phyloP scores from a whole-genome alignment of 768 basidiomycete species.

The Tylopilus felleus region DNA sequence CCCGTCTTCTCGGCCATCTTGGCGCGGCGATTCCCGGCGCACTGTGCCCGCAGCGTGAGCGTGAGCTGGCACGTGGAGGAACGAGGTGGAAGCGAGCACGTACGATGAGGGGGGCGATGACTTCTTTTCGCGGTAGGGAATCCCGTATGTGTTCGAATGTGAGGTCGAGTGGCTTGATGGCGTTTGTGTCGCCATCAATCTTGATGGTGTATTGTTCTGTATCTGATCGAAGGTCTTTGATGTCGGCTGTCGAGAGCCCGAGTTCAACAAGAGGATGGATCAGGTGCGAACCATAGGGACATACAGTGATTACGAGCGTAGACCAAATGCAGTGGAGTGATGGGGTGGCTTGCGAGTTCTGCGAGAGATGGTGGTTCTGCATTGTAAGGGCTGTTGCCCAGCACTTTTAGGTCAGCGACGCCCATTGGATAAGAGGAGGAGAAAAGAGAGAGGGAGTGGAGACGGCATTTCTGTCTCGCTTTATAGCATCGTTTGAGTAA shows the following conservation, averaged over 20 bases:
- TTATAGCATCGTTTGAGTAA: not conserved
- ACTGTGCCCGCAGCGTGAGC: constrained; percentile 29
- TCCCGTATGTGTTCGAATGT: constrained; percentile 17
- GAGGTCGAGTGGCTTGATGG: constrained; percentile 15
- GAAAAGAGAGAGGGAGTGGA: too few species aligned
- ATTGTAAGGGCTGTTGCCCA: constrained; percentile 53
- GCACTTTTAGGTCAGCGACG: constrained; percentile 13
- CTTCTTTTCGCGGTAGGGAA: constrained; percentile 22
- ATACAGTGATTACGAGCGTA: constrained; percentile 74
- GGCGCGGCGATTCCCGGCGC: constrained; percentile 64
- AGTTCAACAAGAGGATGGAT: not conserved
- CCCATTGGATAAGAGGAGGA: too few species aligned
- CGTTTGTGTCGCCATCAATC: constrained; percentile 26
- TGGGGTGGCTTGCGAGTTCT: constrained; percentile 40
- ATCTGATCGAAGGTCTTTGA: constrained; percentile 21
- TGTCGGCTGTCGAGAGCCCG: constrained; percentile 21
- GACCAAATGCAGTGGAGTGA: constrained; percentile 62
- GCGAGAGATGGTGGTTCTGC: constrained; percentile 64
- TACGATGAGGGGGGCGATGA: constrained; percentile 58
- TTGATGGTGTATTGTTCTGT: constrained; percentile 24
- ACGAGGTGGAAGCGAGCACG: constrained; percentile 7
- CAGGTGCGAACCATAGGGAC: constrained; percentile 16
- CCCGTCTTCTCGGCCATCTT: constrained; percentile 59
- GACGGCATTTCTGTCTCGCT: not conserved
- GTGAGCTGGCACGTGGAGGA: not conserved